Conservation (phyloP, 768 basidiomycete genomes). For the Termitomyces sp. region DNA sequence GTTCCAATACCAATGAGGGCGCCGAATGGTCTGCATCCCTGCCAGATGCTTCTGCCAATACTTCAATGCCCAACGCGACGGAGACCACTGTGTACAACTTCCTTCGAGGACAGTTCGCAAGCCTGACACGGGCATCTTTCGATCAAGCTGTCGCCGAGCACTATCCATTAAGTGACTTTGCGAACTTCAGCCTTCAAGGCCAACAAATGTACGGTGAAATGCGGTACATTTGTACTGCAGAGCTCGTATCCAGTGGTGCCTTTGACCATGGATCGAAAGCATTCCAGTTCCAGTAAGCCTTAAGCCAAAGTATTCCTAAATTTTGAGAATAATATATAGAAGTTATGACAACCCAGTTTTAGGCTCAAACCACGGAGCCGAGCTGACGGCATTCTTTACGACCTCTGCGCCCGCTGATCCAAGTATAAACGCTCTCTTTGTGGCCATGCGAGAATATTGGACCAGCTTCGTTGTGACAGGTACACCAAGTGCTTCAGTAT, state of each 20-base stretch:
- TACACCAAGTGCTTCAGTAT: constrained; percentile 18
- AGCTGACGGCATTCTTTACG: constrained; percentile 31
- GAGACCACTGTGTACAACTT: constrained; percentile 35
- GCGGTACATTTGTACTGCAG: constrained; percentile 37
- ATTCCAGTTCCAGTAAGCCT: constrained; percentile 19
- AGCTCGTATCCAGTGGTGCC: constrained; percentile 25
- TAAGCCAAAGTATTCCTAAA: neutral
- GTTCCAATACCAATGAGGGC: constrained; percentile 38
- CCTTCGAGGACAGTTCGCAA: constrained; percentile 32
- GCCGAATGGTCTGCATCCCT: constrained; percentile 31
- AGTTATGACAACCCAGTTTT: constrained; percentile 36
- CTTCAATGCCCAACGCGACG: constrained; percentile 30
- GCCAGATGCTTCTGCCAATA: constrained; percentile 29
- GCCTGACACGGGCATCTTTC: constrained; percentile 23
- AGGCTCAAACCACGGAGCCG: constrained; percentile 30
- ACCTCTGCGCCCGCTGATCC: constrained; percentile 19
- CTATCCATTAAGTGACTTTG: constrained; percentile 29
- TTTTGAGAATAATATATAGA: neutral
- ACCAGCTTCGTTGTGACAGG: constrained; percentile 32
- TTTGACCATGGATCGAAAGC: constrained; percentile 15
- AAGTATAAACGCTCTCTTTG: constrained; percentile 24
- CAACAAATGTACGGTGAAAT: constrained; percentile 42
- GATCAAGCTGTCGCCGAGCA: constrained; percentile 20
- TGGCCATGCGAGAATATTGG: constrained; percentile 33
- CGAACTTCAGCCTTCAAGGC: constrained; percentile 31